Base-by-base conservation (phyloP, 2,329 filamentous ascomycete genomes). In the Alternaria panax region DNA sequence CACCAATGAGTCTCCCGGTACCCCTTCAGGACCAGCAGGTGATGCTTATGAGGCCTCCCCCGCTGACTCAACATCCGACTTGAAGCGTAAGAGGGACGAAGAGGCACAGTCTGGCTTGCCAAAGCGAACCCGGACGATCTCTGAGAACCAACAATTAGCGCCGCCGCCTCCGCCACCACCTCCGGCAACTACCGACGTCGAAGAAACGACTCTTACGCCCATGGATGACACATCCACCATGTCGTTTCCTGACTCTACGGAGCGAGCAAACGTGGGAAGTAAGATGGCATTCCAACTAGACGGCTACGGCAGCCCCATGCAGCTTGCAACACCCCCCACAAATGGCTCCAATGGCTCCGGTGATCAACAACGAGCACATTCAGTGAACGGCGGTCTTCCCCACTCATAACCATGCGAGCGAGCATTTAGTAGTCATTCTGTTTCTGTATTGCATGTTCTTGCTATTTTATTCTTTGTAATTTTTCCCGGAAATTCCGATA, bases 301-400 rank as follows among this genome's bases (percentile, higher is more conserved):
- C 22, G 63, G 58, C 5, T 51, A 68, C 24, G 46, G 52, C 20
- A 79, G 77, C 53, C 78, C 79, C 9, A 75, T 75, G 65, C 81
- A 83, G 62, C 78, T 81, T 22, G 81, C 81, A 4, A 84, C 81
- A 9, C 82, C 77, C 14, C 74, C 75, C 5, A 78, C 74, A 11
- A 78, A 76, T 42, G 74, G 75, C 36, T 73, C 71, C 14, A 67
- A 76, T 42, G 74, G 75, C 36, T 73, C 71, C n/a, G 67, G 60
- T 22, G 71, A 71, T 42, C 63, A 73, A 38, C 51, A 55, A 14
- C 34, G 11, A 0, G 18, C 24, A 12, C 36, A 38, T 38, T 2
- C 54, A 9, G 36, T 54, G 9, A 60, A 53, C 9, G 54, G 48
- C 8, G 38, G 28, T 5, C 46, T 24, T 7, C 14, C 27, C 25